phyloP scores from a whole-genome alignment of 163 green algal species.

The Coccomyxa subellipsoidea region DNA sequence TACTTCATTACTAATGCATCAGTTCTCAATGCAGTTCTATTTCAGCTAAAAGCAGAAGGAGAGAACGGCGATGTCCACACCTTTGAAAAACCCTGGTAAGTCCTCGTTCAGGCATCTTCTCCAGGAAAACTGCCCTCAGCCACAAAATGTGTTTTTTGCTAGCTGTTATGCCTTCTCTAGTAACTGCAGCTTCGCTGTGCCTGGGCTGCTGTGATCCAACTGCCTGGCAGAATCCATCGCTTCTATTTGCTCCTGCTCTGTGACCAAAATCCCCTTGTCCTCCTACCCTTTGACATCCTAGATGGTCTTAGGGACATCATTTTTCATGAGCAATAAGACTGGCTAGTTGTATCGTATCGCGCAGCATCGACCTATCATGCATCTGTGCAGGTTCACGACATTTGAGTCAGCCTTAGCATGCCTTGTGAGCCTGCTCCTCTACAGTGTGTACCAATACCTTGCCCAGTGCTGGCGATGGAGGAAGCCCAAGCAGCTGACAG shows the following conservation, averaged over 20 bases:
- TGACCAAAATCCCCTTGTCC: too few species aligned
- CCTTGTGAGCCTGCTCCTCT: slow-evolving; percentile 2
- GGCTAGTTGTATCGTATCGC: too few species aligned
- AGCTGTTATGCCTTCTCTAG: too few species aligned
- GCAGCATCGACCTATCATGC: not conserved
- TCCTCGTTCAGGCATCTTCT: not conserved
- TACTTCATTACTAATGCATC: not conserved
- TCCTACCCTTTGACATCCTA: too few species aligned
- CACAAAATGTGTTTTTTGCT: too few species aligned
- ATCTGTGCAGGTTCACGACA: slow-evolving; percentile 13
- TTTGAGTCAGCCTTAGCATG: slow-evolving; percentile 1
- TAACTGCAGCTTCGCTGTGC: too few species aligned
- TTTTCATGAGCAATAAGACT: too few species aligned
- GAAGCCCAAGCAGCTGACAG: not conserved
- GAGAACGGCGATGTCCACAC: slow-evolving; percentile 3
- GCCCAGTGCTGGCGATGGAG: not conserved
- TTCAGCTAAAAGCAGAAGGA: slow-evolving; percentile 5
- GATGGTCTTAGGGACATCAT: too few species aligned
- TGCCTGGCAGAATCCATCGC: too few species aligned
- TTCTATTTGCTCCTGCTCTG: too few species aligned
- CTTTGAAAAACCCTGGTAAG: slow-evolving; percentile 17
- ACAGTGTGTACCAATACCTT: not conserved
- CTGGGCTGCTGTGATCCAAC: too few species aligned
- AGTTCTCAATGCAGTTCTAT: slow-evolving; percentile 7
- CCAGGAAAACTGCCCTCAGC: too few species aligned